Base-by-base conservation (phyloP, 2,329 filamentous ascomycete species). In the Mycogone perniciosa region DNA sequence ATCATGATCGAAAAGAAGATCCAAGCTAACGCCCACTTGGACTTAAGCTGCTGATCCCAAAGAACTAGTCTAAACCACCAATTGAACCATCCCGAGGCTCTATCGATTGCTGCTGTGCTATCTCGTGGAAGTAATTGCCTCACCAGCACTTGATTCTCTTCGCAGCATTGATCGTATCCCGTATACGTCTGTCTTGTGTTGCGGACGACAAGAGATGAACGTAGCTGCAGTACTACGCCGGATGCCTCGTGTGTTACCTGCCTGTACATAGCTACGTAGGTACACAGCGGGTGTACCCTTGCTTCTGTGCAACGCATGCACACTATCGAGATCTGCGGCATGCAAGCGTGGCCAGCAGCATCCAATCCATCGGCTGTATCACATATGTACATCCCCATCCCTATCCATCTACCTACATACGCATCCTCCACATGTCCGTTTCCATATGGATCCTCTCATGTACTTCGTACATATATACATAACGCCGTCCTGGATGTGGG, bases 311-410 rank as follows among this genome's bases (percentile, higher is more conserved):
- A 54, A 57, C 55, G 41, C 49, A 55, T 50, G 50, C 57, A 52
- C 56, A 52, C 51, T 57, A 62, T 61, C 59, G 56, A 61, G 60
- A 62, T 62, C 59, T 60, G 56, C 56, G 55, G 20, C 52, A 55
- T 57, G 57, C 54, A 54, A 43, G 46, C 51, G 42, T 54, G 39
- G 39, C 13, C 39, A 8, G 20, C 20, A 20, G 20, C 20, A 20
- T 29, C 26, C 39, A 13, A 26, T 42, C 39, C 13, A 42, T 27
- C 39, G 26, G 13, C 39, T 29, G 26, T 29, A 26, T 26, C 39
- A 42, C 47, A 51, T 56, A 52, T 44, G 50, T 10, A 31, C 7
- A 35, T 35, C 33, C 33, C 33, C 33, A 35, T 8, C 37, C 40
- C 37, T 7, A 31, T 26, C 46, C 20, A 4, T 42, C 31, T 29